Conservation (phyloP, 768 basidiomycete species). For the Russula sp. region DNA sequence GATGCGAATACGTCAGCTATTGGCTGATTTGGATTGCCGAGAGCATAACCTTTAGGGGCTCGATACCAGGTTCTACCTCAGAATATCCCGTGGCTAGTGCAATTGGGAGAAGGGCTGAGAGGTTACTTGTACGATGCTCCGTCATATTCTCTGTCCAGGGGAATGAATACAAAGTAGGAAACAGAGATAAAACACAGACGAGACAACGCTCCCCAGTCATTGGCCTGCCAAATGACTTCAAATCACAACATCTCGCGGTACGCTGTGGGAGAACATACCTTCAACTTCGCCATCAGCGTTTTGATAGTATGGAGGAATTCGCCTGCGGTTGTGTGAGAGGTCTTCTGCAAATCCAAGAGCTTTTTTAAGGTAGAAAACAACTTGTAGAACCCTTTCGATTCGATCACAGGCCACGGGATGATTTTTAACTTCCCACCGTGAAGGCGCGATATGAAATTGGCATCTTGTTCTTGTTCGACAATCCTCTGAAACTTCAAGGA, state of each 20-base stretch:
- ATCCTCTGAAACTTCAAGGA: constrained; percentile 57
- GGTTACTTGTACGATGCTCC: constrained; percentile 41
- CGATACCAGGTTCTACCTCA: constrained; percentile 45
- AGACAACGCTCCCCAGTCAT: constrained; percentile 66
- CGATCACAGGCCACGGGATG: constrained; percentile 66
- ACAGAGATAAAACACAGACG: constrained; percentile 41
- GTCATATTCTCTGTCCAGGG: constrained; percentile 45
- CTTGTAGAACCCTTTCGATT: constrained; percentile 56
- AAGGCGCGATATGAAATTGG: constrained; percentile 60
- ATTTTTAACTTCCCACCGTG: constrained; percentile 56
- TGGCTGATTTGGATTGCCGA: not conserved
- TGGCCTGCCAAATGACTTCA: constrained; percentile 43
- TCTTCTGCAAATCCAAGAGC: constrained; percentile 46
- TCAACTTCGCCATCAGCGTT: constrained; percentile 65
- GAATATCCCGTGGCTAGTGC: constrained; percentile 50
- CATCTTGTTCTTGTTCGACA: constrained; percentile 56
- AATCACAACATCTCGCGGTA: not conserved
- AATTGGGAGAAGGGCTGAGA: constrained; percentile 44
- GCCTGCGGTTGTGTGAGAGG: constrained; percentile 51
- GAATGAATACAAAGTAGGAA: not conserved
- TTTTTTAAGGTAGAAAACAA: constrained; percentile 49
- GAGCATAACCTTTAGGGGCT: constrained; percentile 49
- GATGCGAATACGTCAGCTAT: not conserved
- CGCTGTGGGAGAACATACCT: constrained; percentile 38
- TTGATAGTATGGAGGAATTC: constrained; percentile 58